phyloP scores from a whole-genome alignment of 1,284 basidiomycete species.

The Leccinum griseonigrum region DNA sequence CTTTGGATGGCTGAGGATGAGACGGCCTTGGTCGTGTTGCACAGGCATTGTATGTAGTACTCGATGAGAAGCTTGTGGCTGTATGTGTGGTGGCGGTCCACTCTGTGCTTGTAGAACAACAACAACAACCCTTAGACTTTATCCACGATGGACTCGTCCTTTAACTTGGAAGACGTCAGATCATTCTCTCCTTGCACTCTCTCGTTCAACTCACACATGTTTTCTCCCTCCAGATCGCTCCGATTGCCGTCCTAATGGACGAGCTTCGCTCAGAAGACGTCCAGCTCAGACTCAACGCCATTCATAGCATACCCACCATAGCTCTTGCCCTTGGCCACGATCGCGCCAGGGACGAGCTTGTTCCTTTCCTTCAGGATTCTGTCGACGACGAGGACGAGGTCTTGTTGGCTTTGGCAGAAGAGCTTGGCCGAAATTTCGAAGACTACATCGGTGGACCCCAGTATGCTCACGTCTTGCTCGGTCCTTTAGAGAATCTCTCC shows the following conservation, averaged over 20 bases:
- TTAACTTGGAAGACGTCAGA: constrained; percentile 56
- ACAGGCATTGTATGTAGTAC: constrained; percentile 43
- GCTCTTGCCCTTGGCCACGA: constrained; percentile 95
- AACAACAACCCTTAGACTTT: not conserved
- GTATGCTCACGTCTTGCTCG: constrained; percentile 86
- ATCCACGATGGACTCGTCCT: constrained; percentile 58
- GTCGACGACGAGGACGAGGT: constrained; percentile 99
- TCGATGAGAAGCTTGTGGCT: constrained; percentile 26
- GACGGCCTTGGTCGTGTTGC: constrained; percentile 36
- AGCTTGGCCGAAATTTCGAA: constrained; percentile 88
- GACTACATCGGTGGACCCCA: constrained; percentile 94
- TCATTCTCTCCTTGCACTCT: constrained; percentile 12
- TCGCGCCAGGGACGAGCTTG: constrained; percentile 93
- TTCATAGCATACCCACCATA: constrained; percentile 98
- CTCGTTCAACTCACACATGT: constrained; percentile 16
- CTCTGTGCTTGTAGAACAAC: not conserved
- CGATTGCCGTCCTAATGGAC: constrained; percentile 90
- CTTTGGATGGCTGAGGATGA: constrained; percentile 54
- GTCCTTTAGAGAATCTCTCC: constrained; percentile 93
- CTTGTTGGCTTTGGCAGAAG: constrained; percentile 93
- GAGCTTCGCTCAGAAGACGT: constrained; percentile 97
- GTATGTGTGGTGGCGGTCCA: constrained; percentile 1
- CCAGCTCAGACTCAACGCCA: constrained; percentile 90
- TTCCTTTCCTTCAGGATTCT: constrained; percentile 97
- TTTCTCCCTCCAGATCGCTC: constrained; percentile 58